Percentiles rank a stretch among this genome's conserved stretches.
Evolutionary conservation across 805 yeast species (phyloP).

Genomic region (Pichia membranifaciens): DNA sequence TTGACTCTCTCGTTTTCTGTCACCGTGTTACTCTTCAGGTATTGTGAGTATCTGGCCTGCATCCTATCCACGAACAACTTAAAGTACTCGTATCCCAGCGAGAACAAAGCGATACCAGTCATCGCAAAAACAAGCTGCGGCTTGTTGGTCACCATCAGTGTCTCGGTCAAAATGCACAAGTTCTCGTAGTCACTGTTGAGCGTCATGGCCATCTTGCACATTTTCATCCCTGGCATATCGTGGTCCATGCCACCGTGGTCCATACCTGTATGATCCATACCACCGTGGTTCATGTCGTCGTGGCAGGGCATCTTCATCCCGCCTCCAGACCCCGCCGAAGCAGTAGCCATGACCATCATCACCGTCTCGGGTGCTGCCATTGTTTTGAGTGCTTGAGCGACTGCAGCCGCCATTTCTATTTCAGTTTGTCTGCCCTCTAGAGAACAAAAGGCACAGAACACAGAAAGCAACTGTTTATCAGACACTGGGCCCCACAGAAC

Average conservation of each 20-base stretch:
- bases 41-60: conserved; percentile 18
- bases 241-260: conserved; percentile 12
- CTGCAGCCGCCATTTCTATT: too few relatives aligned
- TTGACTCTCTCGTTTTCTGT: conserved; percentile 17
- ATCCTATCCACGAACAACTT: conserved; percentile 24
- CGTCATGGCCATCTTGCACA: conserved; percentile 36
- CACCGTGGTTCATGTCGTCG: conserved; percentile 24
- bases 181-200: conserved; percentile 40
- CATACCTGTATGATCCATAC: conserved; percentile 4
- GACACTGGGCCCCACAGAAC: too few relatives aligned
- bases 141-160: conserved; percentile 36
- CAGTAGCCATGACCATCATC: background rate
- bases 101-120: conserved; percentile 27
- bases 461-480: too few relatives aligned
- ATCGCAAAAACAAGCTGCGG: conserved; percentile 31
- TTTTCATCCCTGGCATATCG: conserved; percentile 19
- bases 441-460: too few relatives aligned
- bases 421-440: too few relatives aligned
- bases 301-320: background rate
- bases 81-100: conserved; percentile 34
- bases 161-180: conserved; percentile 36
- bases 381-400: background rate
- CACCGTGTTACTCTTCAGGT: conserved; percentile 5
- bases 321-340: background rate
- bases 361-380: background rate